Evolutionary conservation across 129 eudicot genomes (phyloP).

Genomic region (Arctium minus): DNA sequence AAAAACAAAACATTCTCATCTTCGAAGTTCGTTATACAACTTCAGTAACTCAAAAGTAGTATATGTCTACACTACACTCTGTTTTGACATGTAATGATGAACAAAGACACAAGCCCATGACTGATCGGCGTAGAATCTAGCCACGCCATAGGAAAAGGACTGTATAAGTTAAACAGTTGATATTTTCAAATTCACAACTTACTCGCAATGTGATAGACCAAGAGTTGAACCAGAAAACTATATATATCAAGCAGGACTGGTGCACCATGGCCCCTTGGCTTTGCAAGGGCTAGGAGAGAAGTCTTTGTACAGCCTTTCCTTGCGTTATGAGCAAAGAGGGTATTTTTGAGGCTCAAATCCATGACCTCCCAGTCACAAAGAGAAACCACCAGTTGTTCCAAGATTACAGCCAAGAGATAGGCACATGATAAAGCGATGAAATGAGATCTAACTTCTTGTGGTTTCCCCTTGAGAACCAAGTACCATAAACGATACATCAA

Average conservation of each 20-base stretch:
- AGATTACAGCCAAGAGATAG: background rate
- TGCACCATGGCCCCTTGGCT: background rate
- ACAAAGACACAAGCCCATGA: background rate
- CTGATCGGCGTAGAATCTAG: background rate
- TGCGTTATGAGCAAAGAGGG: background rate
- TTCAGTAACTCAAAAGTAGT: background rate
- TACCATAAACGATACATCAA: background rate
- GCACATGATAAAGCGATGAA: background rate
- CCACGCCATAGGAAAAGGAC: background rate
- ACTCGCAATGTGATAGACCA: background rate
- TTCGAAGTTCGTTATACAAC: background rate
- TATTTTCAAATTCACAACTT: background rate
- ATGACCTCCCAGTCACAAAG: background rate
- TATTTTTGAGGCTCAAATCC: background rate
- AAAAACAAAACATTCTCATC: background rate
- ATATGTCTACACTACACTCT: background rate
- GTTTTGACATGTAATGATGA: background rate
- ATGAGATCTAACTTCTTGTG: background rate
- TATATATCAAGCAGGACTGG: background rate
- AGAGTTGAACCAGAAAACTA: background rate
- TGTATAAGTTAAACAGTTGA: background rate
- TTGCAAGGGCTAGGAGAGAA: background rate
- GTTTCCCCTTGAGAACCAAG: background rate
- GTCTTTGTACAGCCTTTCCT: background rate
- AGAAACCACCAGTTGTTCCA: background rate